A percentile compares a stretch with the other conserved stretches of the same genome.
phyloP scores from a whole-genome alignment of 2,329 filamentous ascomycete genomes.

The Diaporthe citriasiana region DNA sequence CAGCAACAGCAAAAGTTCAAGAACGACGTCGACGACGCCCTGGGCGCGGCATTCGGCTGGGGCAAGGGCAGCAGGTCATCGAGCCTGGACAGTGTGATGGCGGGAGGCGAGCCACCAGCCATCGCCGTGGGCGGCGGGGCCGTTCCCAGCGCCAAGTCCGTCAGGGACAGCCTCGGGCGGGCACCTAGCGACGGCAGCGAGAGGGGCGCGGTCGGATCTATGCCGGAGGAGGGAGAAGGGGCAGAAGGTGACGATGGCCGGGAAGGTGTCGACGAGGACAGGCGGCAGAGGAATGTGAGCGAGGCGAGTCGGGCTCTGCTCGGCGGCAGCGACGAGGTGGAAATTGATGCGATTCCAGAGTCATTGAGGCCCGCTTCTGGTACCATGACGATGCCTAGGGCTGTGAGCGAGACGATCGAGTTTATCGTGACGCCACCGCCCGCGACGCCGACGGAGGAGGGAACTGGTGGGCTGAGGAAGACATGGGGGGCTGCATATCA shows the following conservation, averaged over 20 bases:
- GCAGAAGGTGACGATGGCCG: not conserved
- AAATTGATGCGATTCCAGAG: not conserved
- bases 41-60: conserved; percentile 54
- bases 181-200: conserved; percentile 46
- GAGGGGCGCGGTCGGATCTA: conserved; percentile 35
- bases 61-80: conserved; percentile 41
- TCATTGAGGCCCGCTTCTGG: conserved; percentile 21
- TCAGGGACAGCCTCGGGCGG: conserved; percentile 42
- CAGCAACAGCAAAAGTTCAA: conserved; percentile 44
- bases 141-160: conserved; percentile 41
- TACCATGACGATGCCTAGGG: conserved; percentile 33
- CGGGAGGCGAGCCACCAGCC: conserved; percentile 43
- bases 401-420: conserved; percentile 38
- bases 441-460: conserved; percentile 8
- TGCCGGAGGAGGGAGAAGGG: conserved; percentile 30
- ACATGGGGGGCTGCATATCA: conserved; percentile 32
- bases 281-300: conserved; percentile 22
- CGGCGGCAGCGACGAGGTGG: conserved; percentile 16
- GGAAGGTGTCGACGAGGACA: not conserved
- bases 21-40: conserved; percentile 50
- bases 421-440: conserved; percentile 42
- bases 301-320: conserved; percentile 38
- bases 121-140: conserved; percentile 44
- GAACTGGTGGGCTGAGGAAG: conserved; percentile 3
- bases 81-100: conserved; percentile 48